Evolutionary conservation across 768 basidiomycete genomes (phyloP).

Genomic region (Hortiboletus flavorubellus): DNA sequence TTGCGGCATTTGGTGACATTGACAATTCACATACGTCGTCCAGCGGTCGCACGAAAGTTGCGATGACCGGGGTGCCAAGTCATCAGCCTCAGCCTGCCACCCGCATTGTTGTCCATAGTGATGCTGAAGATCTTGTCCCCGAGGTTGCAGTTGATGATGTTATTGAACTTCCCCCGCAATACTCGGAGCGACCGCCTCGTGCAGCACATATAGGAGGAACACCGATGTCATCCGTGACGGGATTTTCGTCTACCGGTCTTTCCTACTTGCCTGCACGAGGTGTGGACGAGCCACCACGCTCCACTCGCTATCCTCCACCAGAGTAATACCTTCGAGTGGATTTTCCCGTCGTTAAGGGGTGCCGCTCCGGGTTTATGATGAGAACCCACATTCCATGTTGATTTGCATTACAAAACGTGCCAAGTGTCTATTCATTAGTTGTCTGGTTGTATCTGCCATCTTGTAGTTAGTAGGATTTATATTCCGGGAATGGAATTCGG

Average conservation of each 20-base stretch:
- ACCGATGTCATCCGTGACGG: conserved; percentile 13
- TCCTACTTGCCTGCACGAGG: conserved; percentile 12
- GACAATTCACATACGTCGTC: conserved; percentile 30
- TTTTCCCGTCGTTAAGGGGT: not conserved
- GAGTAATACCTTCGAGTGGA: conserved; percentile 3
- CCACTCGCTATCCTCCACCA: conserved; percentile 8
- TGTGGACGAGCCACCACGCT: not conserved
- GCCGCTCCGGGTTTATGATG: not conserved
- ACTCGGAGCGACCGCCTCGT: conserved; percentile 47
- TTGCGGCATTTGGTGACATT: conserved; percentile 18
- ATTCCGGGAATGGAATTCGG: not conserved
- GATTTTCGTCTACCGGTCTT: conserved; percentile 4
- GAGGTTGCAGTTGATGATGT: conserved; percentile 47
- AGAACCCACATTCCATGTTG: not conserved
- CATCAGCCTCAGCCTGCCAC: conserved; percentile 41
- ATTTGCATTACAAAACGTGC: not conserved
- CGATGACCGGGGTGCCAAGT: conserved; percentile 42
- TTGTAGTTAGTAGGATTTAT: not conserved
- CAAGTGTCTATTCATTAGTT: conserved; percentile 3
- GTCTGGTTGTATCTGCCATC: not conserved
- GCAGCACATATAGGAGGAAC: conserved; percentile 1
- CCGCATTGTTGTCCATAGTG: conserved; percentile 66
- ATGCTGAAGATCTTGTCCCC: conserved; percentile 55
- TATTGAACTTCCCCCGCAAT: conserved; percentile 75
- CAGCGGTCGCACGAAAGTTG: conserved; percentile 49